Evolutionary conservation across 441 rosid species (phyloP), one percentile per base, ranked within the genome.

Genomic region (Metrosideros polymorpha): DNA sequence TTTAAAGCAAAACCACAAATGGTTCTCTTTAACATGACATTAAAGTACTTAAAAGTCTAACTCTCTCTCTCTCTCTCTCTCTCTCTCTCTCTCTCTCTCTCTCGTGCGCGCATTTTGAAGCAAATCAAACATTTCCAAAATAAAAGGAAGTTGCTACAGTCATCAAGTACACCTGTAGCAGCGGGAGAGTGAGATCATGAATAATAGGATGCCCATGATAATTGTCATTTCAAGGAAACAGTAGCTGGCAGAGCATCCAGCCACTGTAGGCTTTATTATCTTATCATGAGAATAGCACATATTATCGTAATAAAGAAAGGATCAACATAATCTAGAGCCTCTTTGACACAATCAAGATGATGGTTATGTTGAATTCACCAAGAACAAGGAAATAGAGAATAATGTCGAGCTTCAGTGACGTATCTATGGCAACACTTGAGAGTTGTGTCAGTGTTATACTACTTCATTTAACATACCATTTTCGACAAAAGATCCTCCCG

Each of bases 401-500:
- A 39, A 29, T 12, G 51, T 43, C 9, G 82, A 29, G 17, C 79
- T 71, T 71, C 47, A 39, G 79, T 39, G 27, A 71, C 49, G 22
- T 42, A 22, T 71, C 49, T 22, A 10, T 39, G 49, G 79, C 9
- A 71, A 71, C 79, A 71, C n/a, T 39, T 10, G 47, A 71, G 79
- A 71, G 8, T 12, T 22, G 47, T 39, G 79, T 47, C 47, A 6
- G 18, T 53, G 51, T 61, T 56, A 85, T 24, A 63, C 19, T 15
- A 61, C 76, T 85, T 66, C 76, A 82, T 52, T 45, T 17, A 54
- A 83, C 90, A 45, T 92, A 95, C 96, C 97, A 92, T 91, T 84
- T 88, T 92, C 59, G 97, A 91, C 50, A 95, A 90, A 88, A 95
- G 84, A 76, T 94, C 92, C 84, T 95, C 92, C 52, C 91, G 88